These are phyloP conservation scores for Coprinopsis marcescibilis DNA, from an alignment of 768 basidiomycete species.

Conservation along the genomic window DNA sequence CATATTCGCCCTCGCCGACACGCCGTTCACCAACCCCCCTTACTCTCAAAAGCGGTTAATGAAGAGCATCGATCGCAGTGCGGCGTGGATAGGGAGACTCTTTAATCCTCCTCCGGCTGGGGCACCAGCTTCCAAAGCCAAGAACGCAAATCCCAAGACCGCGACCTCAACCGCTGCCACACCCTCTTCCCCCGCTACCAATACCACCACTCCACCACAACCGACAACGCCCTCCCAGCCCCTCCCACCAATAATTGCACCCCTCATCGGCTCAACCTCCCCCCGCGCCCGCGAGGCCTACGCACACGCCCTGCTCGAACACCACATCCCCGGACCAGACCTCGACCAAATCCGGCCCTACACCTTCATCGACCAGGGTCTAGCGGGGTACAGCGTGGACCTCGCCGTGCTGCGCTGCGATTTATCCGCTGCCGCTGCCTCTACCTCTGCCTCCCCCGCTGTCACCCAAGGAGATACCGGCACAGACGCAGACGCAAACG, in stretches of 20 bases:
- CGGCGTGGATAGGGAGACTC: constrained; percentile 55
- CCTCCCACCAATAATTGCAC: not conserved
- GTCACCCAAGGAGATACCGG: not conserved
- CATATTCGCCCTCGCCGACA: constrained; percentile 66
- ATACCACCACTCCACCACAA: not conserved
- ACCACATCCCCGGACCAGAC: constrained; percentile 50
- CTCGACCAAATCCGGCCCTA: constrained; percentile 46
- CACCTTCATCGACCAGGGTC: constrained; percentile 57
- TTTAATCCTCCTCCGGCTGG: constrained; percentile 25
- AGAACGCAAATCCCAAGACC: no score
- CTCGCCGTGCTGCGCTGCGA: not conserved
- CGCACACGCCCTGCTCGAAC: constrained; percentile 51
- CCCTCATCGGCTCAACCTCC: constrained; percentile 42
- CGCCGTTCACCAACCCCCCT: constrained; percentile 56
- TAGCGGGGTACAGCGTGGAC: constrained; percentile 58
- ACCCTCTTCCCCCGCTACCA: not conserved
- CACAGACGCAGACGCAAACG: not conserved
- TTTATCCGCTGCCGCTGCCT: not conserved
- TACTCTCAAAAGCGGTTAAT: constrained; percentile 74
- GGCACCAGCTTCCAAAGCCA: no score
- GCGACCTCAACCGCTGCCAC: no score
- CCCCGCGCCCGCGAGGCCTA: constrained; percentile 59
- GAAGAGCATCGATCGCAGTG: constrained; percentile 69
- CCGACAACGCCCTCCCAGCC: not conserved
- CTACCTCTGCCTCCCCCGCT: not conserved